Percentiles rank a stretch among this genome's conserved stretches.
phyloP scores from a whole-genome alignment of 2,329 filamentous ascomycete genomes.

The Pyricularia sp. region DNA sequence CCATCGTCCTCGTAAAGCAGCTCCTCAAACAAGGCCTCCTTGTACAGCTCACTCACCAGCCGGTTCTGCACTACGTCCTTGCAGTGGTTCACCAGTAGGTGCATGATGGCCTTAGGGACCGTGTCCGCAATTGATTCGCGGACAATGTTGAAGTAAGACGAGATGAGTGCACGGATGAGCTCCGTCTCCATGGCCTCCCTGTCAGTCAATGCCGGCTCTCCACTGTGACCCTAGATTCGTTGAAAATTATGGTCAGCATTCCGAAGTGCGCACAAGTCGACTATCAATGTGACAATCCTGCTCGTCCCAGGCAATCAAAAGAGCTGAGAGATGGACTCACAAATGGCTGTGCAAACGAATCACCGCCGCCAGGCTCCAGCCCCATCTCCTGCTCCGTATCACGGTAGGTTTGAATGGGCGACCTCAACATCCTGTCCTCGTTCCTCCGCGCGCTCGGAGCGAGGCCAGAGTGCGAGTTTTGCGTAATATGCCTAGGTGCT shows the following conservation, averaged over 20 bases:
- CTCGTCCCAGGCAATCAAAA: not conserved
- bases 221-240: slow-evolving; percentile 35
- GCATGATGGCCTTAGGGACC: slow-evolving; percentile 98
- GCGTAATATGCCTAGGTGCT: slow-evolving; percentile 57
- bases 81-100: slow-evolving; percentile 93
- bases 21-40: slow-evolving; percentile 80
- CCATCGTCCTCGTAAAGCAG: slow-evolving; percentile 93
- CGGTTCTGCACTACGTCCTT: slow-evolving; percentile 97
- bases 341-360: slow-evolving; percentile 39
- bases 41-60: slow-evolving; percentile 90
- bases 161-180: slow-evolving; percentile 89
- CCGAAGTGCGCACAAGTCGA: not conserved
- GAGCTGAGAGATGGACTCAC: slow-evolving; percentile 31
- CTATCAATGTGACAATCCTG: not conserved
- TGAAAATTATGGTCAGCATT: not conserved
- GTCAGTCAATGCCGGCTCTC: slow-evolving; percentile 82
- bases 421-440: slow-evolving; percentile 44
- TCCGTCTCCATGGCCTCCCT: slow-evolving; percentile 96
- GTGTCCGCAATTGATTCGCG: slow-evolving; percentile 97
- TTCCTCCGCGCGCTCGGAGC: slow-evolving; percentile 69
- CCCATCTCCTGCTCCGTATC: slow-evolving; percentile 4
- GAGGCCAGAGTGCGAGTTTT: slow-evolving; percentile 68
- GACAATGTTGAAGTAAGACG: slow-evolving; percentile 98
- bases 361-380: slow-evolving; percentile 15
- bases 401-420: slow-evolving; percentile 24